phyloP scores from a whole-genome alignment of 2,329 filamentous ascomycete species.

The Epichloe uncinata region DNA sequence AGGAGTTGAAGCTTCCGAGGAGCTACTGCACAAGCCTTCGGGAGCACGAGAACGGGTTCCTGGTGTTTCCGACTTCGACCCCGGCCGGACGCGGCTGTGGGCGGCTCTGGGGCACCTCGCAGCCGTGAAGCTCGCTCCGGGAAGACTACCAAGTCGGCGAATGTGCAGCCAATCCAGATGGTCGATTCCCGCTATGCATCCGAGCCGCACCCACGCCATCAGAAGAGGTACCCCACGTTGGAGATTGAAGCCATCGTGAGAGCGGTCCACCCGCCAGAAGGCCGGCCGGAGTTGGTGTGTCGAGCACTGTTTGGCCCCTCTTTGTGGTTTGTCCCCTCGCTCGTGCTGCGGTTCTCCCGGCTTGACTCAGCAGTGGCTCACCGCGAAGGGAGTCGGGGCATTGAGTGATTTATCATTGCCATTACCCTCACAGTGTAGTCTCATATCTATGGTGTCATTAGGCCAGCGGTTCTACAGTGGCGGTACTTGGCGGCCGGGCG shows the following conservation, averaged over 20 bases:
- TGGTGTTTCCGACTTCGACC: slow-evolving; percentile 3
- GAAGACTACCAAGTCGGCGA: neutral
- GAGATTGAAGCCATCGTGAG: slow-evolving; percentile 2
- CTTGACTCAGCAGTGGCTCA: slow-evolving; percentile 2
- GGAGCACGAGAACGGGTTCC: slow-evolving; percentile 1
- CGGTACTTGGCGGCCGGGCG: slow-evolving; percentile 1
- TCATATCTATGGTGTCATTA: neutral
- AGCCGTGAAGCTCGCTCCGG: slow-evolving; percentile 8
- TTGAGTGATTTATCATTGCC: slow-evolving; percentile 7
- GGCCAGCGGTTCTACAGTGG: slow-evolving; percentile 3
- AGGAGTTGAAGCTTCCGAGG: neutral
- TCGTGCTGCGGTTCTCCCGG: neutral
- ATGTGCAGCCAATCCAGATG: neutral
- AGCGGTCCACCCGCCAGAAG: neutral
- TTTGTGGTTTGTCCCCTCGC: neutral
- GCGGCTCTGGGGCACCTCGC: slow-evolving; percentile 5
- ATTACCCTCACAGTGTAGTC: neutral
- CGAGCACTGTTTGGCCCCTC: neutral
- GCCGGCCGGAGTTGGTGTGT: neutral
- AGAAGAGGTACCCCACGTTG: neutral
- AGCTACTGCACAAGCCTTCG: neutral
- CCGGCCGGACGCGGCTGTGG: slow-evolving; percentile 4
- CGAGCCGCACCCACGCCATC: neutral
- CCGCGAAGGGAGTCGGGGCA: slow-evolving; percentile 2
- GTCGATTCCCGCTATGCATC: neutral